Percentiles rank a stretch among this genome's conserved stretches.
Evolutionary conservation across 2,329 filamentous ascomycete genomes (phyloP).

Genomic region (Phoma sp.): DNA sequence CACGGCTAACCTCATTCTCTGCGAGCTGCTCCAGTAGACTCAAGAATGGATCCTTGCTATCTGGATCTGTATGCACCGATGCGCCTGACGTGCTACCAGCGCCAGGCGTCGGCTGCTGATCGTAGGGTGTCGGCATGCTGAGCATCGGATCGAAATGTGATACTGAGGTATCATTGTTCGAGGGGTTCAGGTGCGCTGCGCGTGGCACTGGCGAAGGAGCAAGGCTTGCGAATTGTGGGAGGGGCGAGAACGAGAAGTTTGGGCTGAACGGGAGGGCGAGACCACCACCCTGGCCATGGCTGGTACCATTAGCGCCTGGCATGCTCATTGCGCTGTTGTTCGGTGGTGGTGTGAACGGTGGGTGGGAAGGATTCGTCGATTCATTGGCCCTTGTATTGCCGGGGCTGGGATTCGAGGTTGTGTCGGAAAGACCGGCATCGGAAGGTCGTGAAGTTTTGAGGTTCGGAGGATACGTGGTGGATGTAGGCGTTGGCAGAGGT

Average conservation of each 20-base stretch:
- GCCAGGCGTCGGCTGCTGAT: conserved; percentile 54
- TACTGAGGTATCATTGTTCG: conserved; percentile 23
- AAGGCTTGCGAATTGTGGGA: conserved; percentile 45
- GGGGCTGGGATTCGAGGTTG: conserved; percentile 31
- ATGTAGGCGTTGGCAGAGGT: conserved; percentile 40
- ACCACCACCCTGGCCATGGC: conserved; percentile 23
- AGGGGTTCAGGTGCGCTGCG: conserved; percentile 24
- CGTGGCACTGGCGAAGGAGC: conserved; percentile 39
- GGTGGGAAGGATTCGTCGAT: conserved; percentile 29
- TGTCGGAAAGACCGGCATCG: conserved; percentile 31
- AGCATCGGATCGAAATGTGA: conserved; percentile 50
- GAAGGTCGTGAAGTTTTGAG: conserved; percentile 28
- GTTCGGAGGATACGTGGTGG: conserved; percentile 34
- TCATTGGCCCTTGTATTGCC: conserved; percentile 27
- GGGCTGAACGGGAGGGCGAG: conserved; percentile 50
- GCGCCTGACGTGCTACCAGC: conserved; percentile 51
- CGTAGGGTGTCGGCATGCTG: conserved; percentile 49
- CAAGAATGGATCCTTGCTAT: conserved; percentile 79
- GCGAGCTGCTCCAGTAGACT: conserved; percentile 81
- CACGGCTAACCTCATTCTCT: conserved; percentile 75
- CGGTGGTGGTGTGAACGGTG: conserved; percentile 39
- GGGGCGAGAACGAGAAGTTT: conserved; percentile 47
- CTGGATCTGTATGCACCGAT: conserved; percentile 54
- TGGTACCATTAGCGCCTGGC: conserved; percentile 15
- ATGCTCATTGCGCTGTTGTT: conserved; percentile 24